These are phyloP conservation scores for Stevia rebaudiana DNA, from an alignment of 140 eudicot species.

Conservation along the genomic window DNA sequence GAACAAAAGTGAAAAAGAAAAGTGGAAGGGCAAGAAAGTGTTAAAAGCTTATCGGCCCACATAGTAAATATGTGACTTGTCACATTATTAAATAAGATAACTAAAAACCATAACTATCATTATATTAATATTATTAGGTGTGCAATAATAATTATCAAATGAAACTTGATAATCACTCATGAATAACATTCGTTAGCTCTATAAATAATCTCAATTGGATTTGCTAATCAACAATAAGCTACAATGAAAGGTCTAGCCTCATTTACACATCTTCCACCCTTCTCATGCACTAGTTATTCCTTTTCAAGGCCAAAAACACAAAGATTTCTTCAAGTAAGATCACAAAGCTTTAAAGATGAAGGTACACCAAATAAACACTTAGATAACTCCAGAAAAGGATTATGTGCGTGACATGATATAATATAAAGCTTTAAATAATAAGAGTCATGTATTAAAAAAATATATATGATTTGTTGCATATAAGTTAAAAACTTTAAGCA, in stretches of 20 bases:
- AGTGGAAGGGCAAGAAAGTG: constrained; percentile 19
- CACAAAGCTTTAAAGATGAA: constrained; percentile 41
- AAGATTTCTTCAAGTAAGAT: constrained; percentile 35
- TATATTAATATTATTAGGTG: constrained; percentile 11
- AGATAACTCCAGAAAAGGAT: not conserved
- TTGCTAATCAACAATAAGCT: constrained; percentile 10
- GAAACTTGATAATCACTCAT: not conserved
- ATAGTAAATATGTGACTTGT: constrained; percentile 11
- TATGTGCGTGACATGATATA: too few species aligned
- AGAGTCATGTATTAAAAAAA: not conserved
- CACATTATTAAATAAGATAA: constrained; percentile 5
- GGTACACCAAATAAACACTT: constrained; percentile 21
- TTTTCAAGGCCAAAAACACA: constrained; percentile 23
- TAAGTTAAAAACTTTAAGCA: not conserved
- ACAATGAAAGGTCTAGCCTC: constrained; percentile 16
- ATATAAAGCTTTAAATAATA: too few species aligned
- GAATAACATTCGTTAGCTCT: constrained; percentile 12
- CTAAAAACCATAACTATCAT: constrained; percentile 18
- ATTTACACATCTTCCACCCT: constrained; percentile 5
- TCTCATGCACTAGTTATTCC: constrained; percentile 8
- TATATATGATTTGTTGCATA: not conserved
- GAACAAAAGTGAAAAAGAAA: constrained; percentile 17
- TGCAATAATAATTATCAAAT: not conserved
- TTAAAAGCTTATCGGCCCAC: constrained; percentile 27
- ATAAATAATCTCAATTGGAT: constrained; percentile 17